Evolutionary conservation across 225 moss, liverwort and hornwort genomes (phyloP).

Genomic region (Sphagnum tenellum): DNA sequence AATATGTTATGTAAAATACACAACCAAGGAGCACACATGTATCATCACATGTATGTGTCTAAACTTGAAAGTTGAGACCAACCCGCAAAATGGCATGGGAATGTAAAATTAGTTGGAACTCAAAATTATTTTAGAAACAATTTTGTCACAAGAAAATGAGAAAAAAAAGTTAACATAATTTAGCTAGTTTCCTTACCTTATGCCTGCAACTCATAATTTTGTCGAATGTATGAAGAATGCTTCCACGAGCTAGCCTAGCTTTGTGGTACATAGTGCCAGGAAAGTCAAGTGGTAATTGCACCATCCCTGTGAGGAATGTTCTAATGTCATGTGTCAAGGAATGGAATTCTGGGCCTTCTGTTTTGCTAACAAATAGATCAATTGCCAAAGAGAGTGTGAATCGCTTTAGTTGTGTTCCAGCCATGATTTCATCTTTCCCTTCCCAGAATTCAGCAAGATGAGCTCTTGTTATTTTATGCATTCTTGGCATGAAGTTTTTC

Average conservation of each 20-base stretch:
- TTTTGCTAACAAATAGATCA: neutral
- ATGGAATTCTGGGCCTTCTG: constrained; percentile 1
- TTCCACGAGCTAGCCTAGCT: neutral
- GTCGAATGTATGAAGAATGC: neutral
- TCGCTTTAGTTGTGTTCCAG: neutral
- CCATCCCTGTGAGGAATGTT: neutral
- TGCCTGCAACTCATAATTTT: too few relatives aligned
- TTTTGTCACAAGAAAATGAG: too few relatives aligned
- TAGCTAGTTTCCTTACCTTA: too few relatives aligned
- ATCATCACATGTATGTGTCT: neutral
- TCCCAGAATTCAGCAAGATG: neutral
- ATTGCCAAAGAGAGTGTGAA: neutral
- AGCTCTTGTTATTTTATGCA: neutral
- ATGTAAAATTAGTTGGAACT: neutral
- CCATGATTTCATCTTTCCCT: neutral
- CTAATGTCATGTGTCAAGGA: neutral
- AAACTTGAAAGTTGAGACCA: neutral
- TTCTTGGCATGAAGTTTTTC: neutral
- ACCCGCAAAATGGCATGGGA: neutral
- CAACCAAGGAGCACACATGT: neutral
- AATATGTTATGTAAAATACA: neutral
- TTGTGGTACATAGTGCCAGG: neutral
- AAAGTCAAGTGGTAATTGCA: too few relatives aligned
- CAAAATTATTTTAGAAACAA: neutral
- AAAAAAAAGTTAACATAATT: too few relatives aligned